Conservation (phyloP, 2,329 filamentous ascomycete species). For the Whalleya microplaca region DNA sequence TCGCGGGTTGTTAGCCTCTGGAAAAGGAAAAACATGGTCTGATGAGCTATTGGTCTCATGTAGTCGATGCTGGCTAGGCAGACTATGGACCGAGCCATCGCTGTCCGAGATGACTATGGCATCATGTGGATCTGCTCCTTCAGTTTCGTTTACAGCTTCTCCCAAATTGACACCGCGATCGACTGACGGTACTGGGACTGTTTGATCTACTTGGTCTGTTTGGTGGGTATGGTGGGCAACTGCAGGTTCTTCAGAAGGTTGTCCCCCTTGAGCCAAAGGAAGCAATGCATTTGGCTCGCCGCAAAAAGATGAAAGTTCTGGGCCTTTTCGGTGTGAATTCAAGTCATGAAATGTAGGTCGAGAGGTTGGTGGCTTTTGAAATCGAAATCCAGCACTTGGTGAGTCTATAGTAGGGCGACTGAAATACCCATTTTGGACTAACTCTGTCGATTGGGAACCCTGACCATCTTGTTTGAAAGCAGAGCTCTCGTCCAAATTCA, state of each 20-base stretch:
- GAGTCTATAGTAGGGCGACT: conserved; percentile 23
- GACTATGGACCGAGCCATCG: neutral
- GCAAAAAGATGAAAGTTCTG: neutral
- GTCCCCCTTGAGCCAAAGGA: neutral
- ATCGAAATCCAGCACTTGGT: conserved; percentile 29
- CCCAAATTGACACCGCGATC: neutral
- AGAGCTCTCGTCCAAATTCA: neutral
- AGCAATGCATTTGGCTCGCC: neutral
- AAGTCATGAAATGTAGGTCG: conserved; percentile 2
- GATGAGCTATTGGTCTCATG: neutral
- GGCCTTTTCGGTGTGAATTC: neutral
- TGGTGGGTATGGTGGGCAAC: neutral
- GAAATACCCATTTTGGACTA: conserved; percentile 10
- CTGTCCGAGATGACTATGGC: neutral
- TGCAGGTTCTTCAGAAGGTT: neutral
- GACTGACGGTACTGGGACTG: neutral
- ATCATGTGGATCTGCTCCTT: neutral
- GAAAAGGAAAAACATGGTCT: conserved; percentile 5
- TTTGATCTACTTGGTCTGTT: neutral
- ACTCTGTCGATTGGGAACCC: neutral
- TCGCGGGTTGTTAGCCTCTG: neutral
- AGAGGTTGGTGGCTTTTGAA: conserved; percentile 20
- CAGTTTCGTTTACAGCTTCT: neutral
- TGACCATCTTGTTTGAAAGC: neutral
- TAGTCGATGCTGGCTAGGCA: neutral